Base-by-base conservation (phyloP, 441 rosid genomes). In the Populus trichocarpa region DNA sequence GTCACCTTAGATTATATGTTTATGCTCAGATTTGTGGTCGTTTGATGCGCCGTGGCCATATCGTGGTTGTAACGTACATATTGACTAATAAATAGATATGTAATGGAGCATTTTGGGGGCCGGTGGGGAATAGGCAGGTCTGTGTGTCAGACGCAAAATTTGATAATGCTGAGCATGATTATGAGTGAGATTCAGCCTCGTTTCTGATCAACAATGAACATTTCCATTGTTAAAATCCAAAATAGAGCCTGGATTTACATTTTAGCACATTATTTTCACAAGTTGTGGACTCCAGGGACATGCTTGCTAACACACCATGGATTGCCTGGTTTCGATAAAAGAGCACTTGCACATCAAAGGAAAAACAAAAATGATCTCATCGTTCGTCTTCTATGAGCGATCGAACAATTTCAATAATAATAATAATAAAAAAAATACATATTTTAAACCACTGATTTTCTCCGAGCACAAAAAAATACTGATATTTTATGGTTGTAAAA, bases 1-100 rank as follows among this genome's bases (percentile, higher is more conserved):
- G 46, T 77, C 35, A 50, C 77, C 57, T 36, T 38, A 42, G 79
- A 30, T 42, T 71, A 74, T 28, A 16, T 13, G 73, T 33, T 65
- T 46, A 32, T 11, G 12, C 68, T 3, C 71, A 66, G 75, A 78
- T 84, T 59, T 78, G 77, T 68, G 38, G 71, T 38, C 66, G 61
- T 25, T 70, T 74, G 81, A 77, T 73, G 71, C 63, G 65, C 65
- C 67, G 69, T 67, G 76, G 57, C 78, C 73, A 38, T 76, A 53
- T 38, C 70, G 38, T 74, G 83, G n/a, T 63, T 85, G 84, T 80
- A 85, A 57, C 66, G 61, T 80, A 72, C 78, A 70, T 73, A 73
- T 77, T 18, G 38, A 63, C 84, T 73, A 26, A 26, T 28, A 32
- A 6, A 73, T 50, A 70, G 68, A 46, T 70, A 77, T 59, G 63